phyloP scores from a whole-genome alignment of 805 yeast species.

The Vanderwaltozyma polyspora region DNA sequence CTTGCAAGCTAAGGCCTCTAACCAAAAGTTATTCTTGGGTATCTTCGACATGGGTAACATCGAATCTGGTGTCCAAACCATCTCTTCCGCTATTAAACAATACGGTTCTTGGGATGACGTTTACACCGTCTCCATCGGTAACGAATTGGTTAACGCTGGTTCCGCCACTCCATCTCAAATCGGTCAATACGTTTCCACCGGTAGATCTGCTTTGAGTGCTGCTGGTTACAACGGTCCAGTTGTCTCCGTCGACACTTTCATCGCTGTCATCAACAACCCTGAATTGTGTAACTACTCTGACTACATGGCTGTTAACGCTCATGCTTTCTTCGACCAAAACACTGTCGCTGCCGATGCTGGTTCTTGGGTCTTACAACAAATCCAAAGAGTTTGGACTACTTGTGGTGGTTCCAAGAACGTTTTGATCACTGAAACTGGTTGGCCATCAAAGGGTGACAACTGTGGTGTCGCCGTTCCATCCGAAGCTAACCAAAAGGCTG shows the following conservation, averaged over 20 bases:
- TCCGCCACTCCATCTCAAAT: slow-evolving; percentile 63
- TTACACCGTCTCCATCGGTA: slow-evolving; percentile 80
- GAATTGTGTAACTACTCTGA: slow-evolving; percentile 79
- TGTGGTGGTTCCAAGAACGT: slow-evolving; percentile 70
- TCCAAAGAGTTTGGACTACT: slow-evolving; percentile 78
- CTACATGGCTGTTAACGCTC: slow-evolving; percentile 94
- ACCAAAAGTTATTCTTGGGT: slow-evolving; percentile 70
- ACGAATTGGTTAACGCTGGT: slow-evolving; percentile 91
- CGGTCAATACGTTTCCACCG: slow-evolving; percentile 48
- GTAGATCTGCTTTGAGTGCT: slow-evolving; percentile 57
- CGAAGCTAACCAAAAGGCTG: slow-evolving; percentile 58
- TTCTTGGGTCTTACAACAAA: slow-evolving; percentile 78
- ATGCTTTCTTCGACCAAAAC: slow-evolving; percentile 89
- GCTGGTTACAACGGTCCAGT: slow-evolving; percentile 91
- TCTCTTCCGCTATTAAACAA: slow-evolving; percentile 45
- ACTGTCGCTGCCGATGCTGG: slow-evolving; percentile 75
- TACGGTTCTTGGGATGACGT: slow-evolving; percentile 75
- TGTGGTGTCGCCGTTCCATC: slow-evolving; percentile 82
- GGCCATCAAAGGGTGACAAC: slow-evolving; percentile 86
- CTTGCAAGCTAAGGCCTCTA: slow-evolving; percentile 47
- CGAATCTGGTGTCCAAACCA: slow-evolving; percentile 40
- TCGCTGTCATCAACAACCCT: slow-evolving; percentile 92
- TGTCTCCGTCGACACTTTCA: slow-evolving; percentile 91
- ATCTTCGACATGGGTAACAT: slow-evolving; percentile 50
- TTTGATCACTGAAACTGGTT: slow-evolving; percentile 86